Evolutionary conservation across 129 eudicot genomes (phyloP).

Genomic region (Rutidosis leptorrhynchoides): DNA sequence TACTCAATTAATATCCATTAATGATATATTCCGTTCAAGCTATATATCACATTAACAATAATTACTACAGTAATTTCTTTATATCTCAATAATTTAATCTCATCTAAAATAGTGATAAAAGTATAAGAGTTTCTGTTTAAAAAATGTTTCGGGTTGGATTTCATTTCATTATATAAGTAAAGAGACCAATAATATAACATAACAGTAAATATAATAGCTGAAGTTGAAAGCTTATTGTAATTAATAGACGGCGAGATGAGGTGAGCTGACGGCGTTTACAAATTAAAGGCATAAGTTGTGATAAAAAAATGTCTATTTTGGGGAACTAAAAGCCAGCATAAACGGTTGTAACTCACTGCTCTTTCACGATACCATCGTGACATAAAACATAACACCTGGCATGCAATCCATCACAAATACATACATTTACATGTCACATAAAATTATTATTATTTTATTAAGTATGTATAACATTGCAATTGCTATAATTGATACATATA

Average conservation of each 20-base stretch:
- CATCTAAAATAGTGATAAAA: no score
- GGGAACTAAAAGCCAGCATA: neutral
- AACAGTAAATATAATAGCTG: neutral
- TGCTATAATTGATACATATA: no score
- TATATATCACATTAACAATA: neutral
- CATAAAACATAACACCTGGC: constrained; percentile 4
- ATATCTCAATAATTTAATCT: no score
- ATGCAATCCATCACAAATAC: neutral
- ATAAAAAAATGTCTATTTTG: constrained; percentile 26
- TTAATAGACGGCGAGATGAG: constrained; percentile 22
- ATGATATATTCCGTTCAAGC: neutral
- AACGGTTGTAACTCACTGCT: neutral
- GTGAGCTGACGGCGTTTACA: constrained; percentile 13
- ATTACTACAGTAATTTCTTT: no score
- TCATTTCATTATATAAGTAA: no score
- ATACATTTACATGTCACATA: no score
- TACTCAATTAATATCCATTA: neutral
- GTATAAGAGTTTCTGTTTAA: no score
- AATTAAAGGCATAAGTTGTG: neutral
- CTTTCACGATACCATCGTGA: constrained; percentile 4
- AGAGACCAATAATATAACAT: neutral
- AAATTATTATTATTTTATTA: no score
- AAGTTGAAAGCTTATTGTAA: neutral
- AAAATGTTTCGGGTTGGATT: no score
- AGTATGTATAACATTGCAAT: no score